Percentiles rank a stretch among this genome's conserved stretches.
Conservation (phyloP, 2,329 filamentous ascomycete species). For the Parasarocladium wereldwijsianum region DNA sequence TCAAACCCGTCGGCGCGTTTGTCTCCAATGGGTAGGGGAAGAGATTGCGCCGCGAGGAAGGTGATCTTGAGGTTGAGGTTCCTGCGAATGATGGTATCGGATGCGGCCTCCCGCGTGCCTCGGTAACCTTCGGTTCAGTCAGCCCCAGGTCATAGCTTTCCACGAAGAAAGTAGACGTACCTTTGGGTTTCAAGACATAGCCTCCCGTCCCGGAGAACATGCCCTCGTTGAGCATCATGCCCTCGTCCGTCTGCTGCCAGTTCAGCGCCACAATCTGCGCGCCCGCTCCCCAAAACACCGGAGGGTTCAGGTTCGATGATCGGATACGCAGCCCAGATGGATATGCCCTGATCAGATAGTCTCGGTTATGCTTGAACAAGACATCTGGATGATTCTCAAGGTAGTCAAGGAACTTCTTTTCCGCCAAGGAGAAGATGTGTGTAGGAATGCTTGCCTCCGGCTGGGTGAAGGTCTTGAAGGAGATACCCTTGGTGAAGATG, state of each 20-base stretch:
- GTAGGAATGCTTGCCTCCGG: constrained; percentile 52
- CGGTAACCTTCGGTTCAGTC: constrained; percentile 15
- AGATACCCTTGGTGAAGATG: constrained; percentile 69
- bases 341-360: constrained; percentile 77
- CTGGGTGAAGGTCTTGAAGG: constrained; percentile 65
- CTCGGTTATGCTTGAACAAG: constrained; percentile 69
- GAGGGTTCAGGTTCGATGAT: constrained; percentile 78
- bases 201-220: constrained; percentile 80
- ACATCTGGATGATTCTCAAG: constrained; percentile 30
- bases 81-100: constrained; percentile 29
- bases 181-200: constrained; percentile 73
- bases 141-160: not conserved
- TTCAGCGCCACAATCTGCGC: constrained; percentile 87
- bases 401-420: constrained; percentile 48
- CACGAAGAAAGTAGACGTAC: constrained; percentile 19
- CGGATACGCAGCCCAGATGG: constrained; percentile 68
- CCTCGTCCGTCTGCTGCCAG: constrained; percentile 83
- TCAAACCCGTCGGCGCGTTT: constrained; percentile 43
- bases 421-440: constrained; percentile 55
- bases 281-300: constrained; percentile 73
- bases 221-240: constrained; percentile 90
- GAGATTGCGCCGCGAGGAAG: constrained; percentile 60
- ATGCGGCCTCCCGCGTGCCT: constrained; percentile 9
- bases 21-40: constrained; percentile 48
- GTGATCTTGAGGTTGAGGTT: constrained; percentile 58